A percentile compares a stretch with the other conserved stretches of the same genome.
Conservation (phyloP, 345 rosid genomes). For the Physaria fendleri region DNA sequence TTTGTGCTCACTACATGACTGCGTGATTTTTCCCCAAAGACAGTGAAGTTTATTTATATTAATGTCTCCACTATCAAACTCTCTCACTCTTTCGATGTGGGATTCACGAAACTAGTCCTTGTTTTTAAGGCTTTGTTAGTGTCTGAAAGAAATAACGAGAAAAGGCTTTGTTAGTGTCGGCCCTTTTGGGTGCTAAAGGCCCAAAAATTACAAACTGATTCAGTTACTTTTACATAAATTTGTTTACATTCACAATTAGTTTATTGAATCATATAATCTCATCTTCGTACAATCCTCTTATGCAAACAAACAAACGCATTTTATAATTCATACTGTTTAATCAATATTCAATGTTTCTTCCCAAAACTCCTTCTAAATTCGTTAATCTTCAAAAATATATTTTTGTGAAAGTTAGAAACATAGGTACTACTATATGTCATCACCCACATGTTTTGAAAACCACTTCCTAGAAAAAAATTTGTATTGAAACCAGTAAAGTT, state of each 20-base stretch:
- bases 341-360: conserved; percentile 21
- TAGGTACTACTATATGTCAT: too few species aligned
- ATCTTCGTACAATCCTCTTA: not conserved
- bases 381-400: too few species aligned
- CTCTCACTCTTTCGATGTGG: not conserved
- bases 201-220: not conserved
- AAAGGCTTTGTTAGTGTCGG: not conserved
- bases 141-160: too few species aligned
- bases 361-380: conserved; percentile 38
- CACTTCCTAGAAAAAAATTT: too few species aligned
- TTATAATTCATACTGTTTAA: conserved; percentile 2
- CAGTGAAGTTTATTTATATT: not conserved
- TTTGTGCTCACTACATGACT: conserved; percentile 25
- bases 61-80: not conserved
- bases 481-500: too few species aligned
- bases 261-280: conserved; percentile 2
- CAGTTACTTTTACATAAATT: not conserved
- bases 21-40: fast-evolving
- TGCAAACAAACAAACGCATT: conserved; percentile 1
- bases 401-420: too few species aligned
- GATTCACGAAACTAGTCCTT: not conserved
- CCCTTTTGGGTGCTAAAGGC: not conserved
- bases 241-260: not conserved
- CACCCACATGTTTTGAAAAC: too few species aligned
- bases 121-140: too few species aligned